Base-by-base conservation (phyloP, 2,329 filamentous ascomycete species). In the Colletotrichum nymphaeae region DNA sequence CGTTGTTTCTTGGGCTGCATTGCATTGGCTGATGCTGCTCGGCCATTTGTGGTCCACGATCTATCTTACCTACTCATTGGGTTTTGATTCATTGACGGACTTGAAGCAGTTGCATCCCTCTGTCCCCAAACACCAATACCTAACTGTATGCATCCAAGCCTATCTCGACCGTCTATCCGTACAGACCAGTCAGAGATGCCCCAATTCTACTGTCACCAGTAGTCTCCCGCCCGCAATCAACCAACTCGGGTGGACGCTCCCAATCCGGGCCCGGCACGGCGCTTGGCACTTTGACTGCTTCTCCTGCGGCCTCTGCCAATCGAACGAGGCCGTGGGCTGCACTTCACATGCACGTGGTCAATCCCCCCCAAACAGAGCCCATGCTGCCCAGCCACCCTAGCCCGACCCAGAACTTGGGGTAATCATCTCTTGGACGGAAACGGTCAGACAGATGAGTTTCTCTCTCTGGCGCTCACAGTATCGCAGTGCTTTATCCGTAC, bases 261-360 rank as follows among this genome's bases (percentile, higher is more conserved):
- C 35, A 69, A 73, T 73, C 70, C 70, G 67, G 67, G 58, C 56
- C 70, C 70, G 70, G 70, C 60, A 22, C 70, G 60, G 67, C 32
- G 70, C 67, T 73, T 73, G 67, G 67, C 69, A 69, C 26, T 53
- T 59, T 52, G 28, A 37, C 49, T 35, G 53, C 32, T 49, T 56
- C 22, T n/a, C 63, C 16, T 32, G 46, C 46, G 59, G 67, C 53
- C 35, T 28, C 32, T 66, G 52, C 62, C 67, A 59, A 66, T 70
- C 24, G 53, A 64, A 59, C 30, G 32, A 52, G 26, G 26, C 49
- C 26, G 32, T 35, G 30, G 28, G 63, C 32, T 58, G 24, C 58
- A 56, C 49, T 26, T 64, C 22, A 30, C 46, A 63, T 63, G 60
- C 60, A 63, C 60, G 60, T 63, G 60, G 60, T 37, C 60, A 49